Percentiles rank a stretch among this genome's conserved stretches.
These are phyloP conservation scores for Xylaria telfairii DNA, from an alignment of 495 filamentous ascomycete genomes.

Conservation along the genomic window DNA sequence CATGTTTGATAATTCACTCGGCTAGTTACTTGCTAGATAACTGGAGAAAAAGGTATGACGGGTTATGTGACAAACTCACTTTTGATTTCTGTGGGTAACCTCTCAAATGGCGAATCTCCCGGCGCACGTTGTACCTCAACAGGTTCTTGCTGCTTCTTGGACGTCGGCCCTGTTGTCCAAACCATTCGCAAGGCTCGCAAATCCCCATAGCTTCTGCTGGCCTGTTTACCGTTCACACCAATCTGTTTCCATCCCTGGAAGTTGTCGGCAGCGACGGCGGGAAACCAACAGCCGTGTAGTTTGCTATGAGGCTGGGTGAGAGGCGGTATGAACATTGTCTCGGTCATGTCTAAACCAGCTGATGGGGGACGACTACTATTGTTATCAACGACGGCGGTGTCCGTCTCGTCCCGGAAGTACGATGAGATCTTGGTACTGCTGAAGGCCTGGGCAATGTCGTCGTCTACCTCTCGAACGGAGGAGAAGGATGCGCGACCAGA, in stretches of 20 bases:
- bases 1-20: neutral
- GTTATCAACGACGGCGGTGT: slow-evolving; percentile 54
- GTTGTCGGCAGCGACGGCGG: slow-evolving; percentile 63
- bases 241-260: slow-evolving; percentile 78
- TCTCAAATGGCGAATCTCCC: slow-evolving; percentile 63
- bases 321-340: slow-evolving; percentile 56
- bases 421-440: slow-evolving; percentile 69
- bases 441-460: slow-evolving; percentile 71
- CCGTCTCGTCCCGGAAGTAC: slow-evolving; percentile 46
- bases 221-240: slow-evolving; percentile 65
- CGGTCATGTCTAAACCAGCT: slow-evolving; percentile 43
- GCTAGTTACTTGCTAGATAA: neutral
- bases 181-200: slow-evolving; percentile 61
- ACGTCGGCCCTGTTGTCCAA: slow-evolving; percentile 58
- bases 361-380: slow-evolving; percentile 27
- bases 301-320: slow-evolving; percentile 52
- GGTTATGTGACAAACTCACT: slow-evolving; percentile 58
- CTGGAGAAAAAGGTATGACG: neutral
- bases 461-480: slow-evolving; percentile 60
- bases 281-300: slow-evolving; percentile 69
- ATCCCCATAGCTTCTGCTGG: slow-evolving; percentile 76
- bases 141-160: slow-evolving; percentile 31
- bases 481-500: slow-evolving; percentile 60
- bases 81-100: slow-evolving; percentile 71
- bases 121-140: slow-evolving; percentile 36